Evolutionary conservation across 768 basidiomycete genomes (phyloP).

Genomic region (Ephemerocybe angulata): DNA sequence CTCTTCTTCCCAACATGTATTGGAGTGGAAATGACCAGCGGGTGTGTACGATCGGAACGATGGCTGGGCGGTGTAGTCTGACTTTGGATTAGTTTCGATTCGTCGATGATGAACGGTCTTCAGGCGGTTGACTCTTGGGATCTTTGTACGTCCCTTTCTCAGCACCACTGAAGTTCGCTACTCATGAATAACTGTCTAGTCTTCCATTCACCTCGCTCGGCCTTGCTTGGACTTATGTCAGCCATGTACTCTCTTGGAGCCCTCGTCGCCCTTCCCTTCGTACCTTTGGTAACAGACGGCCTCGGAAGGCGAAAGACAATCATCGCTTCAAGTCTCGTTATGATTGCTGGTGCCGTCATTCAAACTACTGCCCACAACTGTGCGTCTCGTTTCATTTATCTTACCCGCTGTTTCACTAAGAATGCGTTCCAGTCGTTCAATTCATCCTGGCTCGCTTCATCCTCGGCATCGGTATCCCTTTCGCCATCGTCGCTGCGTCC

Average conservation of each 20-base stretch:
- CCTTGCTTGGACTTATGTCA: conserved; percentile 53
- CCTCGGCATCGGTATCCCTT: conserved; percentile 56
- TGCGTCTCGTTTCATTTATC: conserved; percentile 13
- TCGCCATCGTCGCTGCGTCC: conserved; percentile 62
- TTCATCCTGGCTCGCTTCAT: conserved; percentile 55
- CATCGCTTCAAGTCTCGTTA: conserved; percentile 46
- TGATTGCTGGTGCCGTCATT: conserved; percentile 44
- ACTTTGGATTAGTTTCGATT: conserved; percentile 41
- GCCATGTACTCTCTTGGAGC: conserved; percentile 61
- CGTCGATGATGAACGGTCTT: conserved; percentile 60
- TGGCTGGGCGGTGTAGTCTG: background rate
- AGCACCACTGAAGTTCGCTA: background rate
- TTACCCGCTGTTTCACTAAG: background rate
- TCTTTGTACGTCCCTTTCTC: conserved; percentile 35
- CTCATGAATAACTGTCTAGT: conserved; percentile 28
- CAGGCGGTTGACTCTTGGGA: conserved; percentile 59
- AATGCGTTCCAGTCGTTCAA: conserved; percentile 44
- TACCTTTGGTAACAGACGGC: conserved; percentile 47
- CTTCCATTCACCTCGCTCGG: conserved; percentile 51
- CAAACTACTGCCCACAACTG: conserved; percentile 49
- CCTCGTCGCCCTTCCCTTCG: conserved; percentile 49
- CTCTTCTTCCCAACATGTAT: conserved; percentile 58
- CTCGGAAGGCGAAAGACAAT: conserved; percentile 52
- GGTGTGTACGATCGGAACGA: conserved; percentile 29
- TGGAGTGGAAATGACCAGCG: conserved; percentile 61